Percentiles rank a stretch among this genome's conserved stretches.
These are phyloP conservation scores for Fusarium sarcochroum DNA, from an alignment of 2,329 filamentous ascomycete species.

Conservation along the genomic window DNA sequence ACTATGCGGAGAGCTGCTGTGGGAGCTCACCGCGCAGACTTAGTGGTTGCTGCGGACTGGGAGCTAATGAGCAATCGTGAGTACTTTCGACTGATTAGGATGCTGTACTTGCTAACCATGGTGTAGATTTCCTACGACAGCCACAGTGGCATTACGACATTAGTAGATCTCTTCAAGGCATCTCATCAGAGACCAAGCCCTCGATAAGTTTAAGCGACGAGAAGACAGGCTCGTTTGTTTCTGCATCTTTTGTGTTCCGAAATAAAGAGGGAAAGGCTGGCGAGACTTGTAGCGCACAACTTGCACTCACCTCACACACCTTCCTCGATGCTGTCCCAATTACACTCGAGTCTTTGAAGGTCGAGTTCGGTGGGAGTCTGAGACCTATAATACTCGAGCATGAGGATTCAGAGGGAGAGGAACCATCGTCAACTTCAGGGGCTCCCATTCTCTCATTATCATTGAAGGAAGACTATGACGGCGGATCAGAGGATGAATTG, in stretches of 20 bases:
- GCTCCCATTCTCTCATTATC: slow-evolving; percentile 48
- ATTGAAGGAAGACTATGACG: slow-evolving; percentile 51
- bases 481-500: slow-evolving; percentile 48
- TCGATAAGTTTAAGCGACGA: slow-evolving; percentile 66
- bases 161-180: slow-evolving; percentile 66
- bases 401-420: slow-evolving; percentile 35
- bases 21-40: slow-evolving; percentile 65
- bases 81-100: slow-evolving; percentile 44
- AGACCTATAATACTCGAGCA: slow-evolving; percentile 68
- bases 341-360: slow-evolving; percentile 63
- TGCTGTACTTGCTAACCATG: slow-evolving; percentile 17
- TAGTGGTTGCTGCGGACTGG: slow-evolving; percentile 75
- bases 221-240: slow-evolving; percentile 66
- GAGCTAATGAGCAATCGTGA: slow-evolving; percentile 72
- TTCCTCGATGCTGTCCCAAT: slow-evolving; percentile 66
- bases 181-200: slow-evolving; percentile 61
- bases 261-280: slow-evolving; percentile 72
- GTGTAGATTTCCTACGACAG: slow-evolving; percentile 66
- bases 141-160: slow-evolving; percentile 74
- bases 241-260: slow-evolving; percentile 70
- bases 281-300: slow-evolving; percentile 69
- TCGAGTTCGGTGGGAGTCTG: slow-evolving; percentile 71
- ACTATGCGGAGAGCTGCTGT: slow-evolving; percentile 70
- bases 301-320: slow-evolving; percentile 70
- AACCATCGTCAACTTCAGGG: slow-evolving; percentile 1